These are phyloP conservation scores for Talaromyces sp. DNA, from an alignment of 2,329 filamentous ascomycete species.

Conservation along the genomic window DNA sequence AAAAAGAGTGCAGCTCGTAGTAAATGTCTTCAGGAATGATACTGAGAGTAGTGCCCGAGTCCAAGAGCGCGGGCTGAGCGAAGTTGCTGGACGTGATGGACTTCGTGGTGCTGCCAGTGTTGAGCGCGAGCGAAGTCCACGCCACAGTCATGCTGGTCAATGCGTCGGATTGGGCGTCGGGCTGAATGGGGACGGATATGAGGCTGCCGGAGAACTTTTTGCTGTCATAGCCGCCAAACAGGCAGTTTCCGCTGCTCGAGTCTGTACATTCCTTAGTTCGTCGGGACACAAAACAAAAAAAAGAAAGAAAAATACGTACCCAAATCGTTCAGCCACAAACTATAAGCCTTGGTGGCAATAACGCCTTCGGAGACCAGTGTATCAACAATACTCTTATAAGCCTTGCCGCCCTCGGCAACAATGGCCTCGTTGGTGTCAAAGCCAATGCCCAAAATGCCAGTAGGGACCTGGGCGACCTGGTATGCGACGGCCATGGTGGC, in stretches of 20 bases:
- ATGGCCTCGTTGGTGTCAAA: slow-evolving; percentile 23
- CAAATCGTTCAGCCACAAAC: slow-evolving; percentile 39
- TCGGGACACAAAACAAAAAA: too few species aligned
- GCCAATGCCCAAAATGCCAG: slow-evolving; percentile 37
- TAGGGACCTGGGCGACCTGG: slow-evolving; percentile 17
- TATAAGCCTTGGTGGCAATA: slow-evolving; percentile 44
- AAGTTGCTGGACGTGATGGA: slow-evolving; percentile 28
- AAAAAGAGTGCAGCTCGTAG: slow-evolving; percentile 46
- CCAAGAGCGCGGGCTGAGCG: slow-evolving; percentile 57
- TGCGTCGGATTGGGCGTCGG: slow-evolving; percentile 48
- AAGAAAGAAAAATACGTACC: not conserved
- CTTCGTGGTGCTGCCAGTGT: slow-evolving; percentile 13
- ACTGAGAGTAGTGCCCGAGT: slow-evolving; percentile 68
- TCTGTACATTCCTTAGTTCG: slow-evolving; percentile 22
- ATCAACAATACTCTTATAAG: slow-evolving; percentile 59
- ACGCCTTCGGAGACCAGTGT: slow-evolving; percentile 54
- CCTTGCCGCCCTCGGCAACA: slow-evolving; percentile 13
- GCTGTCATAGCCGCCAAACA: slow-evolving; percentile 78
- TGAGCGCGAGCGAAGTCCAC: slow-evolving; percentile 38
- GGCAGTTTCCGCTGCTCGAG: slow-evolving; percentile 62
- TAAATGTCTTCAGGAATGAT: slow-evolving; percentile 62
- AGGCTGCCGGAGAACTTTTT: slow-evolving; percentile 65
- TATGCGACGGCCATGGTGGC: slow-evolving; percentile 33
- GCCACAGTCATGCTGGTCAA: slow-evolving; percentile 42
- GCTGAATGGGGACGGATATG: slow-evolving; percentile 53